Percentiles rank a stretch among this genome's conserved stretches.
These are phyloP conservation scores for Termitomyces bulborhizus DNA, from an alignment of 768 basidiomycete genomes.

Conservation along the genomic window DNA sequence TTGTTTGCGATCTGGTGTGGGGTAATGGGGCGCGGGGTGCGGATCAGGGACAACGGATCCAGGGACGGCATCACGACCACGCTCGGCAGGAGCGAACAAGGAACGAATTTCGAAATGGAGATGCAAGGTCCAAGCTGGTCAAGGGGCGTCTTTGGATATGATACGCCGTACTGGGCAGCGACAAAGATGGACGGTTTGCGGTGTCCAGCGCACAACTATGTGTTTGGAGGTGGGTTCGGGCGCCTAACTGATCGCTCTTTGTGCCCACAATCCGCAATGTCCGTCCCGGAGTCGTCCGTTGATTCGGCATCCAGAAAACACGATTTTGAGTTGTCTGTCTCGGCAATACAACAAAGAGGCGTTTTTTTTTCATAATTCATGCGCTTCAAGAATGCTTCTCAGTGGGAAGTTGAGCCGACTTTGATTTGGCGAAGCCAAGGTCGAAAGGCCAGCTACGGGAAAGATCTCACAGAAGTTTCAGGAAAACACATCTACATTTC, in stretches of 20 bases:
- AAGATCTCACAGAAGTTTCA: not conserved
- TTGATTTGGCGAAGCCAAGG: no score
- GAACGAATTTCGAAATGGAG: not conserved
- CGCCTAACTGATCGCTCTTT: not conserved
- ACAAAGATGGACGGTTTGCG: not conserved
- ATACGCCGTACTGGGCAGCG: not conserved
- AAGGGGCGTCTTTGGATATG: not conserved
- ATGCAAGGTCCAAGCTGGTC: not conserved
- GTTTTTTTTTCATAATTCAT: not conserved
- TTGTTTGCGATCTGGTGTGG: not conserved
- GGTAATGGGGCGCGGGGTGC: not conserved
- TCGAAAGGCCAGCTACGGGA: no score
- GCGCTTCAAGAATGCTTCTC: not conserved
- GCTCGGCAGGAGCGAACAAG: not conserved
- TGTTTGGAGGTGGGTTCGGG: not conserved
- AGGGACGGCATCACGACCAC: not conserved
- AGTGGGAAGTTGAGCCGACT: no score
- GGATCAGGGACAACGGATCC: not conserved
- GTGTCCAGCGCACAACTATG: not conserved
- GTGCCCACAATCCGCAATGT: not conserved
- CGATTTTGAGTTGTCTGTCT: not conserved
- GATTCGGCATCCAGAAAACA: not conserved
- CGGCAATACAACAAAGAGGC: not conserved
- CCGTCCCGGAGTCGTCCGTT: not conserved
- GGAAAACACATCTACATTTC: not conserved